A percentile compares a stretch with the other conserved stretches of the same genome.
Conservation (phyloP, 1,284 basidiomycete species). For the Stereum hirsutum region DNA sequence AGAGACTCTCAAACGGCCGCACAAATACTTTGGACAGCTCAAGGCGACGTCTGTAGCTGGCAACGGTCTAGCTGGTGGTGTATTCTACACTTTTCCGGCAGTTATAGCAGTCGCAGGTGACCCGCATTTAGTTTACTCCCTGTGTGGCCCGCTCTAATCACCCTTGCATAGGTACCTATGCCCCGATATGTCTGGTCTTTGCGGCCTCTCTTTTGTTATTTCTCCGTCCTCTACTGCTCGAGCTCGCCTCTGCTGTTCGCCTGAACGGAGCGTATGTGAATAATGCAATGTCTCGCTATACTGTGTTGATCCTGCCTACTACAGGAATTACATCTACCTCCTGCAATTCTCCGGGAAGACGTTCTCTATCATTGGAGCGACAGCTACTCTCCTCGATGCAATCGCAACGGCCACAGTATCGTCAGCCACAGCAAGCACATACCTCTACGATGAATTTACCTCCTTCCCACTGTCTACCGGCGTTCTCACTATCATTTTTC, state of each 20-base stretch:
- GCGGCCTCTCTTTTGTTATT: constrained; percentile 52
- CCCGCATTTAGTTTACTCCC: constrained; percentile 24
- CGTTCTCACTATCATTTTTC: constrained; percentile 37
- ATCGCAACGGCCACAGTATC: constrained; percentile 59
- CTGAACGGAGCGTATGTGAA: constrained; percentile 48
- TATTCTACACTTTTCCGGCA: constrained; percentile 64
- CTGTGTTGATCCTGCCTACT: background rate
- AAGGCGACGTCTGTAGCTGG: constrained; percentile 38
- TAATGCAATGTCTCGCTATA: background rate
- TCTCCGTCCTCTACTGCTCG: constrained; percentile 65
- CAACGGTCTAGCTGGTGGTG: constrained; percentile 58
- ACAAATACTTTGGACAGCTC: constrained; percentile 7
- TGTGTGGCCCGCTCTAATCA: background rate
- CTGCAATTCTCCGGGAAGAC: constrained; percentile 54
- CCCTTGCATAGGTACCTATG: constrained; percentile 27
- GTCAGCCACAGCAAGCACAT: constrained; percentile 57
- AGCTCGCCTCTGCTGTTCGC: constrained; percentile 56
- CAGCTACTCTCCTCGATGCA: constrained; percentile 56
- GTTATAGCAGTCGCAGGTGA: constrained; percentile 48
- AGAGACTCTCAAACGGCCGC: constrained; percentile 4
- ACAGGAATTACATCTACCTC: constrained; percentile 23
- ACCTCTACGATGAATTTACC: constrained; percentile 51
- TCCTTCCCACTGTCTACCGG: constrained; percentile 42
- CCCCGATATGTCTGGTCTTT: constrained; percentile 56
- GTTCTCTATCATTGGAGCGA: constrained; percentile 49